phyloP scores from a whole-genome alignment of 805 yeast species.

The Cyberlindnera subsufficiens region DNA sequence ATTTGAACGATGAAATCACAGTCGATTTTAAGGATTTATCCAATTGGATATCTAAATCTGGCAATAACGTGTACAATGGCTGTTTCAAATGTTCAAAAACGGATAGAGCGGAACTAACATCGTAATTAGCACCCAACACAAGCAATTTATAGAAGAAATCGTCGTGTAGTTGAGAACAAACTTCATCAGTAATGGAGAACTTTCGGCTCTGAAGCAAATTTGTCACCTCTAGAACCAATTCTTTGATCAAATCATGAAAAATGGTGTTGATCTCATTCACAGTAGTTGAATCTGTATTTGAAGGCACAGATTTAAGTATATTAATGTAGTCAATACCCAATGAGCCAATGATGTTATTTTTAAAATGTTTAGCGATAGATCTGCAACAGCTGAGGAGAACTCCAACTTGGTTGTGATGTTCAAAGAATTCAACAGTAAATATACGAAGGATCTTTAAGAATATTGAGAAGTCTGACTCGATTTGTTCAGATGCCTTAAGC shows the following conservation, averaged over 20 bases:
- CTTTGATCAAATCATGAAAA: constrained; percentile 9
- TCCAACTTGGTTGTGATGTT: constrained; percentile 13
- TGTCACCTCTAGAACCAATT: constrained; percentile 11
- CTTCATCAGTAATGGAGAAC: constrained; percentile 7
- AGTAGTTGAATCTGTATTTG: constrained; percentile 2
- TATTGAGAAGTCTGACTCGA: constrained; percentile 9
- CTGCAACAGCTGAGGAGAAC: constrained; percentile 7
- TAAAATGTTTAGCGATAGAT: constrained; percentile 13
- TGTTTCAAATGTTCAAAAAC: constrained; percentile 9
- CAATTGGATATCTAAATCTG: background rate
- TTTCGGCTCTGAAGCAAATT: constrained; percentile 9
- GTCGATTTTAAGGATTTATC: background rate
- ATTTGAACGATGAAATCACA: constrained; percentile 6
- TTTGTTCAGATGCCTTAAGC: constrained; percentile 11
- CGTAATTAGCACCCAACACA: constrained; percentile 11
- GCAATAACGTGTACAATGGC: background rate
- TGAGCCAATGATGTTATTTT: constrained; percentile 12
- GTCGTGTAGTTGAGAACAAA: constrained; percentile 11
- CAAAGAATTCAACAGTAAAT: constrained; percentile 18
- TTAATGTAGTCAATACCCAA: constrained; percentile 9
- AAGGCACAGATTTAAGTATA: constrained; percentile 5
- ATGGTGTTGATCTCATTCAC: constrained; percentile 7
- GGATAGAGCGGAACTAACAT: constrained; percentile 7
- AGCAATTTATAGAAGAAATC: constrained; percentile 15
- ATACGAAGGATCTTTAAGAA: constrained; percentile 13